Conservation (phyloP, 768 basidiomycete genomes). For the Artomyces pyxidatus region DNA sequence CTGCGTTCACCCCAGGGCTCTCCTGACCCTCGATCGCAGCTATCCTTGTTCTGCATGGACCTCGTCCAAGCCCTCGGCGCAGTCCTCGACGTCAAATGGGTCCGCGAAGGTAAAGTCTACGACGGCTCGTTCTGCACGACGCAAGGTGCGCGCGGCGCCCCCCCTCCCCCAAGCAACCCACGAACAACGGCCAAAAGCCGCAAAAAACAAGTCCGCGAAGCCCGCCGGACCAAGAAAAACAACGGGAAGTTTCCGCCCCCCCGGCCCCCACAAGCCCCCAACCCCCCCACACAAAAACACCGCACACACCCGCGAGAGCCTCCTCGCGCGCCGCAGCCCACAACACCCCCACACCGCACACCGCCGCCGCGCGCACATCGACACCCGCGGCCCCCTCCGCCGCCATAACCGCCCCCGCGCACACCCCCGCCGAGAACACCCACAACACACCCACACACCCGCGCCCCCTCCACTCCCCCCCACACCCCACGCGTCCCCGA, state of each 20-base stretch:
- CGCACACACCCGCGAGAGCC: constrained; percentile 30
- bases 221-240: constrained; percentile 31
- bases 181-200: no score
- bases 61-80: constrained; percentile 30
- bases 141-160: constrained; percentile 25
- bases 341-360: constrained; percentile 19
- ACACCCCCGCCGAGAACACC: constrained; percentile 10
- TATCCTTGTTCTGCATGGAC: constrained; percentile 22
- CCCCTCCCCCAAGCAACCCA: no score
- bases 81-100: constrained; percentile 30
- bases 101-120: constrained; percentile 24
- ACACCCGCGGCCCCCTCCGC: constrained; percentile 23
- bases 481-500: neutral
- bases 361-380: neutral
- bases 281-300: constrained; percentile 16
- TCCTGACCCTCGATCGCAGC: constrained; percentile 14
- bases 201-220: constrained; percentile 33
- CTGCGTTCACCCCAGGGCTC: neutral
- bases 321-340: constrained; percentile 26
- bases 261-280: constrained; percentile 16
- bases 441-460: neutral
- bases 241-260: constrained; percentile 21
- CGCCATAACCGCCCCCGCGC: constrained; percentile 17
- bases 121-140: constrained; percentile 27
- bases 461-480: neutral